phyloP scores from a whole-genome alignment of 805 yeast genomes.

The Saturnispora besseyi region DNA sequence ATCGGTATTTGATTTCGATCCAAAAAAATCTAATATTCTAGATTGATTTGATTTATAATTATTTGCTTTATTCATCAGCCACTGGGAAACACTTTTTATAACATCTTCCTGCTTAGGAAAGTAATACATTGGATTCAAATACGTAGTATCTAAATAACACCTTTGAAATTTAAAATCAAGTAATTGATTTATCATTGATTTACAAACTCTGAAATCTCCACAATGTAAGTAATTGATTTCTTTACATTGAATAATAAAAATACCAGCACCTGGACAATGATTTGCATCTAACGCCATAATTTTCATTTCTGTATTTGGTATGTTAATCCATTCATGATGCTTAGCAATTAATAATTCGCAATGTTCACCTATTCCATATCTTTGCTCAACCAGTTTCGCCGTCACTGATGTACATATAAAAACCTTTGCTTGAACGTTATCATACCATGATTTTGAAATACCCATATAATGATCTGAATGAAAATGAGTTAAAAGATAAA shows the following conservation, averaged over 20 bases:
- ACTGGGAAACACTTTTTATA: slow-evolving; percentile 47
- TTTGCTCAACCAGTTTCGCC: slow-evolving; percentile 41
- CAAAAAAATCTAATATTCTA: slow-evolving; percentile 31
- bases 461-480: slow-evolving; percentile 96
- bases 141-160: slow-evolving; percentile 86
- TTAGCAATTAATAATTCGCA: slow-evolving; percentile 32
- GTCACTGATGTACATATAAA: slow-evolving; percentile 73
- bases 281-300: slow-evolving; percentile 76
- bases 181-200: slow-evolving; percentile 37
- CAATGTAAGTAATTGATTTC: slow-evolving; percentile 56
- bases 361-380: slow-evolving; percentile 34
- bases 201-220: slow-evolving; percentile 82
- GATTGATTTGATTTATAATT: slow-evolving; percentile 20
- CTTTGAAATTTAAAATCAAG: slow-evolving; percentile 36
- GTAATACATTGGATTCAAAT: slow-evolving; percentile 60
- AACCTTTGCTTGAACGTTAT: slow-evolving; percentile 32
- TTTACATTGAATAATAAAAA: slow-evolving; percentile 57
- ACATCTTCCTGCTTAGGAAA: slow-evolving; percentile 75
- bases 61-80: slow-evolving; percentile 29
- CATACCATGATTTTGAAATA: slow-evolving; percentile 63
- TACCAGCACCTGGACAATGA: slow-evolving; percentile 94
- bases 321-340: slow-evolving; percentile 28
- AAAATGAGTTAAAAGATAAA: slow-evolving; percentile 70
- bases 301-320: slow-evolving; percentile 34
- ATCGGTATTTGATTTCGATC: slow-evolving; percentile 9